Base-by-base conservation (phyloP, 2,329 filamentous ascomycete species). In the Dactylellina parvicollis region DNA sequence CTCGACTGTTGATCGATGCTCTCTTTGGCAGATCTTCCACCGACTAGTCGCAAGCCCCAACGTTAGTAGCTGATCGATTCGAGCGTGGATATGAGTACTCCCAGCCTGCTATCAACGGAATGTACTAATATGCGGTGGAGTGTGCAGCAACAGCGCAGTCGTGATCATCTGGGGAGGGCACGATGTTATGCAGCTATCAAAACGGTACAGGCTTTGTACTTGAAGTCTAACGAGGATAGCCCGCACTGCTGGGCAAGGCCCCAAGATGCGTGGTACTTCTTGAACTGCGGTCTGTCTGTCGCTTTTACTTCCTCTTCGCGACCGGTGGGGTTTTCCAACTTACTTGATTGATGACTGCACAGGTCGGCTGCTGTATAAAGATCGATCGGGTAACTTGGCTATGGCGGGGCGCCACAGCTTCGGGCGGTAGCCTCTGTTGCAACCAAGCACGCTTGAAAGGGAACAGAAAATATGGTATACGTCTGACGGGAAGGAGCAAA, bases 1-100 rank as follows among this genome's bases (percentile, higher is more conserved):
- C 20, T 38, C 20, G 16, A 26, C 16, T n/a, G 57, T 50, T 56
- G 66, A 71, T 71, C 66, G 38, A 62, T 71, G 57, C 57, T 71
- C 20, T 44, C 47, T 62, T 64, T 8, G 66, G 49, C 32, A 50
- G 57, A 57, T 64, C 66, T 64, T 26, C 38, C 30, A 14, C 47
- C 32, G 46, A 34, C 66, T 64, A 62, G 57, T 36, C 52, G 32
- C 16, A 38, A 57, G 16, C 46, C 44, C 16, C n/a, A 24, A 28
- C 5, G 40, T 71, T 64, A 62, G 49, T 57, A 71, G 49, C 18
- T 56, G 50, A 42, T 46, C 50, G 18, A 57, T 30, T 38, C 10
- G 4, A 20, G 26, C 20, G 16, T 50, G 4, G 9, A 18, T 18
- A 30, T 9, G 12, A 4, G 3, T 50, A 4, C 7, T 40, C n/a